Evolutionary conservation across 805 yeast genomes (phyloP).

Genomic region (Spathaspora girioi): DNA sequence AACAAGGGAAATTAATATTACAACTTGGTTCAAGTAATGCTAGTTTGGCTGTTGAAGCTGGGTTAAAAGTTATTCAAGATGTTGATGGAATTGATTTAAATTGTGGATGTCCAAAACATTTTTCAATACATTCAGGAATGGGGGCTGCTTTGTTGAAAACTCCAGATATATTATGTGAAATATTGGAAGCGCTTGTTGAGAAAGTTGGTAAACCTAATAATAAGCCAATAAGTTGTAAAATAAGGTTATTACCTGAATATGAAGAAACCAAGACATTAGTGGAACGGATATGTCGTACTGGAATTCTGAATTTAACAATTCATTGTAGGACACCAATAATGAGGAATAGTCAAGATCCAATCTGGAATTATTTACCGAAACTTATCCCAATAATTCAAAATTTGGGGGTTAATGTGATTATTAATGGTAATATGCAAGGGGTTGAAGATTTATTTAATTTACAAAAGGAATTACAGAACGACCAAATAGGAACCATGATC

Average conservation of each 20-base stretch:
- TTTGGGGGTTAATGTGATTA: constrained; percentile 65
- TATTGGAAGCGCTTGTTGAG: constrained; percentile 63
- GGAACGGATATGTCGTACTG: constrained; percentile 53
- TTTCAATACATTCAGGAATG: constrained; percentile 93
- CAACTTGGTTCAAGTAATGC: constrained; percentile 90
- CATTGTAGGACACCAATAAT: constrained; percentile 88
- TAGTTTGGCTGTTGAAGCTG: constrained; percentile 84
- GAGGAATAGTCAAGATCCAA: constrained; percentile 84
- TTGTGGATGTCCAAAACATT: constrained; percentile 97
- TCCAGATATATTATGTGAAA: constrained; percentile 74
- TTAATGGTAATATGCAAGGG: constrained; percentile 73
- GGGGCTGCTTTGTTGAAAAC: constrained; percentile 88
- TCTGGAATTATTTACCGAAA: constrained; percentile 62
- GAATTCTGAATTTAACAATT: constrained; percentile 79
- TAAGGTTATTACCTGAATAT: constrained; percentile 66
- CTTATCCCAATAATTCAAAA: constrained; percentile 60
- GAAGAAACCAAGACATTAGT: constrained; percentile 57
- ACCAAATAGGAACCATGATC: constrained; percentile 79
- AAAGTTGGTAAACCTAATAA: constrained; percentile 74
- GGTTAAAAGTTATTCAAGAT: constrained; percentile 71
- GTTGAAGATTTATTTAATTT: constrained; percentile 51
- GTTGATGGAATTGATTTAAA: constrained; percentile 92
- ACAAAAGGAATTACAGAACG: constrained; percentile 49
- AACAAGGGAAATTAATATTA: constrained; percentile 63
- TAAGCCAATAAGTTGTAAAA: constrained; percentile 88